These are phyloP conservation scores for Suillus placidus DNA, from an alignment of 768 basidiomycete species.

Conservation along the genomic window DNA sequence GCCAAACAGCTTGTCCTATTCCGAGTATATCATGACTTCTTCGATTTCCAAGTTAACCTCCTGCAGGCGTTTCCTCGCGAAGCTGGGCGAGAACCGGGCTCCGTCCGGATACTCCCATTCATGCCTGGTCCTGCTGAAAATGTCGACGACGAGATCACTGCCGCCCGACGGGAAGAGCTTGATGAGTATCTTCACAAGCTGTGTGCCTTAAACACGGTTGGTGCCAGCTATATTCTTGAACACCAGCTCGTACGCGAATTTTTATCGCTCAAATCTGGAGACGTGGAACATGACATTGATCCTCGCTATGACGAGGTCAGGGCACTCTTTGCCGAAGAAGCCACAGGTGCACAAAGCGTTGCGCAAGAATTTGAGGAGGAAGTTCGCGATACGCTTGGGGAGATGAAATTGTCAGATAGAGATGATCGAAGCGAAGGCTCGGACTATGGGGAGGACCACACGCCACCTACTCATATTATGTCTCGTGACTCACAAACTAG, in stretches of 20 bases:
- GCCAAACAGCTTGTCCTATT: constrained; percentile 86
- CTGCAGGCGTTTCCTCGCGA: constrained; percentile 88
- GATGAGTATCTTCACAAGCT: constrained; percentile 87
- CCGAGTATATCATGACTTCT: constrained; percentile 97
- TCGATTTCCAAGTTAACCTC: constrained; percentile 92
- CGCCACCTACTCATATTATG: constrained; percentile 37
- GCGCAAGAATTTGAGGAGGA: constrained; percentile 42
- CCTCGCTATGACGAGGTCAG: constrained; percentile 63
- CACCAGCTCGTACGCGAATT: constrained; percentile 81
- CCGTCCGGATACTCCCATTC: constrained; percentile 83
- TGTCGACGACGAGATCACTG: constrained; percentile 84
- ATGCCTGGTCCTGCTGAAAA: constrained; percentile 94
- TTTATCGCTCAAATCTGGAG: constrained; percentile 83
- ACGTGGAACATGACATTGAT: constrained; percentile 70
- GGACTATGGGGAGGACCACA: constrained; percentile 59
- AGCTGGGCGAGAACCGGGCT: constrained; percentile 74
- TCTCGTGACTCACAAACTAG: constrained; percentile 28
- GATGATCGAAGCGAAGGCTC: constrained; percentile 63
- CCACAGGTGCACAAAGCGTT: constrained; percentile 36
- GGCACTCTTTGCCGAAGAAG: constrained; percentile 44
- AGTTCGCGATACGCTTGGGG: constrained; percentile 53
- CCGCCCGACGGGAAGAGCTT: constrained; percentile 77
- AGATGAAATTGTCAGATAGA: constrained; percentile 48
- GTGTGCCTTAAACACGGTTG: constrained; percentile 65
- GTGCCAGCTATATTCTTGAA: constrained; percentile 80